Evolutionary conservation across 2,329 filamentous ascomycete species (phyloP).

Genomic region (Colletotrichum navitas): DNA sequence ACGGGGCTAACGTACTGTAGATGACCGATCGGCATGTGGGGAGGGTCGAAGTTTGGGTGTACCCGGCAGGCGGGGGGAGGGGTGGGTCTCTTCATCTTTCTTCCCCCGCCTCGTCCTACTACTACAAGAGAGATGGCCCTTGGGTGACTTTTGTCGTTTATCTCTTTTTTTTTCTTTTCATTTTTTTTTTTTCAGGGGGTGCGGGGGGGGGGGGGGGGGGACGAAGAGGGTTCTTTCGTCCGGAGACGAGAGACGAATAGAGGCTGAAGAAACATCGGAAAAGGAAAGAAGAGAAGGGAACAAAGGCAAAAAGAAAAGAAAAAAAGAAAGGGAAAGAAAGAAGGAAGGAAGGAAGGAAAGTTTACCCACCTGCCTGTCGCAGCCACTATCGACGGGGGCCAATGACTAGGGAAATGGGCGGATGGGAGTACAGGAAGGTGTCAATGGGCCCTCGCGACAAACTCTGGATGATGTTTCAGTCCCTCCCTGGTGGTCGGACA

Average conservation of each 20-base stretch:
- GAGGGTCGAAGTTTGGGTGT: not conserved
- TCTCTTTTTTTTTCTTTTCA: not conserved
- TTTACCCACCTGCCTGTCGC: not conserved
- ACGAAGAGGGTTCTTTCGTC: not conserved
- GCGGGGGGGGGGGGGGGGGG: too few relatives aligned
- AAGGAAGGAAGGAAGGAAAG: not conserved
- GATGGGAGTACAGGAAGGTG: conserved; percentile 2
- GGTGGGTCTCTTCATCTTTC: not conserved
- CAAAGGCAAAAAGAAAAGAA: not conserved
- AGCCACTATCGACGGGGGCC: not conserved
- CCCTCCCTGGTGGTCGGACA: conserved; percentile 21
- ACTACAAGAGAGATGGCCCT: not conserved
- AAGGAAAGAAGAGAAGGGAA: not conserved
- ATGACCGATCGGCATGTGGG: not conserved
- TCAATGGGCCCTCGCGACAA: conserved; percentile 5
- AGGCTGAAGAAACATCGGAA: not conserved
- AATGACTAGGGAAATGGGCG: conserved; percentile 16
- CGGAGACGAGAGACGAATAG: not conserved
- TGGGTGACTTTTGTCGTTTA: too few relatives aligned
- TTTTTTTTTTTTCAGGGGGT: not conserved
- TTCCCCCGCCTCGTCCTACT: not conserved
- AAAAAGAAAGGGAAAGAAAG: not conserved
- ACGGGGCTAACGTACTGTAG: not conserved
- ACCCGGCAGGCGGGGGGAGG: not conserved
- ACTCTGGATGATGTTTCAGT: conserved; percentile 38